Percentiles rank a stretch among this genome's conserved stretches.
These are phyloP conservation scores for Pichia sp. DNA, from an alignment of 1,139 yeast species.

Conservation along the genomic window DNA sequence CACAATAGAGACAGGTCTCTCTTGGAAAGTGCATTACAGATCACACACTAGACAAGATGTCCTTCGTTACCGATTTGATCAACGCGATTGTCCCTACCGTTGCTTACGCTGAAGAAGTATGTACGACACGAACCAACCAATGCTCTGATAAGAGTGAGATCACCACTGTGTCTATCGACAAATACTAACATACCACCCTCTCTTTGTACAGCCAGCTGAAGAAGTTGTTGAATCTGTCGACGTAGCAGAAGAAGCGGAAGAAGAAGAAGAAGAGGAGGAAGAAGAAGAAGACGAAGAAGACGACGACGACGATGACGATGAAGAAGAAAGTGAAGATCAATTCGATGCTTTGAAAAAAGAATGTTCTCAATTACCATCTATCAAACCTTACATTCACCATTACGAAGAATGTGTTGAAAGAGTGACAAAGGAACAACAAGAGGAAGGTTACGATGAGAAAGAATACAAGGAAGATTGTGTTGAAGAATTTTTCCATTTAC, in stretches of 20 bases:
- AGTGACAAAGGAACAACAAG: constrained; percentile 81
- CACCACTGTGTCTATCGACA: neutral
- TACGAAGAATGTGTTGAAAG: constrained; percentile 93
- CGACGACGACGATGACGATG: constrained; percentile 73
- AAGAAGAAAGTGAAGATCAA: constrained; percentile 66
- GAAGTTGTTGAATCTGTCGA: constrained; percentile 15
- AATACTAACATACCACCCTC: constrained; percentile 8
- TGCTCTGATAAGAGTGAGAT: neutral
- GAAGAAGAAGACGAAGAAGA: constrained; percentile 66
- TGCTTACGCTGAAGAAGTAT: constrained; percentile 79
- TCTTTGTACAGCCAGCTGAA: constrained; percentile 22
- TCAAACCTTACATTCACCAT: constrained; percentile 77
- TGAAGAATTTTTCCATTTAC: constrained; percentile 95
- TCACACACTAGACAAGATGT: constrained; percentile 38
- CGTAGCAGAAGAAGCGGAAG: constrained; percentile 19
- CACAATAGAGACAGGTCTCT: neutral
- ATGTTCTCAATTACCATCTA: constrained; percentile 59
- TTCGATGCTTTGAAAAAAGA: constrained; percentile 59
- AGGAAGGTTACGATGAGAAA: constrained; percentile 69
- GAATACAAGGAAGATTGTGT: constrained; percentile 95
- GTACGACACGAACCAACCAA: constrained; percentile 3
- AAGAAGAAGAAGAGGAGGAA: constrained; percentile 38
- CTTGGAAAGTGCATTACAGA: no score
- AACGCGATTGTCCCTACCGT: constrained; percentile 74
- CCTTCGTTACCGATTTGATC: constrained; percentile 63